These are phyloP conservation scores for Hansenula lynferdii DNA, from an alignment of 1,139 yeast genomes.

Conservation along the genomic window DNA sequence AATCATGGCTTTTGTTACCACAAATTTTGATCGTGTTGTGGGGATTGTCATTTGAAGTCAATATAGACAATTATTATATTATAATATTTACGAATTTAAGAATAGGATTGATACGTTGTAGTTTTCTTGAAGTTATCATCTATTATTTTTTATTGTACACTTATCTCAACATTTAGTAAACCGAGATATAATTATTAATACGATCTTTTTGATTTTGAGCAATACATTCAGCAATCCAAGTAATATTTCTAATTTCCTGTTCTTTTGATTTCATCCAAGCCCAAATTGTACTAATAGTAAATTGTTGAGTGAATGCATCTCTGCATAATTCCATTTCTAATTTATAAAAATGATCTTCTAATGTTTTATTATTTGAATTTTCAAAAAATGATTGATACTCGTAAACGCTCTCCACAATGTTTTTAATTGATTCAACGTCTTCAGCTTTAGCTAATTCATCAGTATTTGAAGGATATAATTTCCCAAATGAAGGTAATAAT, in stretches of 20 bases:
- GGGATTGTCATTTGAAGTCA: slow-evolving; percentile 44
- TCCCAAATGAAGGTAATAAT: slow-evolving; percentile 78
- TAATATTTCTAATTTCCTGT: slow-evolving; percentile 92
- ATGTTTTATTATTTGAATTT: slow-evolving; percentile 46
- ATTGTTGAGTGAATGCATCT: slow-evolving; percentile 95
- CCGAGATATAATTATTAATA: slow-evolving; percentile 73
- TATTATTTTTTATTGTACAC: not conserved
- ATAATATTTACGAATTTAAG: too few relatives aligned
- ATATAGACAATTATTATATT: too few relatives aligned
- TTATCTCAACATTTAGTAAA: slow-evolving; percentile 38
- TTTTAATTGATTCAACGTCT: slow-evolving; percentile 80
- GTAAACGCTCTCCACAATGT: slow-evolving; percentile 66
- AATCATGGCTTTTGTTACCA: slow-evolving; percentile 55
- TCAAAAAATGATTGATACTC: slow-evolving; percentile 77
- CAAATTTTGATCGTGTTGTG: slow-evolving; percentile 48
- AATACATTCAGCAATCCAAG: slow-evolving; percentile 99
- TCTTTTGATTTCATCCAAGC: slow-evolving; percentile 96
- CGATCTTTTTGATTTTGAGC: slow-evolving; percentile 84
- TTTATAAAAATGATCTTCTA: slow-evolving; percentile 92
- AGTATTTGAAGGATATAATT: slow-evolving; percentile 73
- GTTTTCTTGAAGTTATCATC: too few relatives aligned
- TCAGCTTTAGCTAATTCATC: slow-evolving; percentile 68
- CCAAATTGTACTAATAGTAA: slow-evolving; percentile 86
- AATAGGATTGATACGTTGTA: too few relatives aligned
- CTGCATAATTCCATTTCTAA: slow-evolving; percentile 90